Base-by-base conservation (phyloP, 2,329 filamentous ascomycete genomes). In the Colletotrichum godetiae region DNA sequence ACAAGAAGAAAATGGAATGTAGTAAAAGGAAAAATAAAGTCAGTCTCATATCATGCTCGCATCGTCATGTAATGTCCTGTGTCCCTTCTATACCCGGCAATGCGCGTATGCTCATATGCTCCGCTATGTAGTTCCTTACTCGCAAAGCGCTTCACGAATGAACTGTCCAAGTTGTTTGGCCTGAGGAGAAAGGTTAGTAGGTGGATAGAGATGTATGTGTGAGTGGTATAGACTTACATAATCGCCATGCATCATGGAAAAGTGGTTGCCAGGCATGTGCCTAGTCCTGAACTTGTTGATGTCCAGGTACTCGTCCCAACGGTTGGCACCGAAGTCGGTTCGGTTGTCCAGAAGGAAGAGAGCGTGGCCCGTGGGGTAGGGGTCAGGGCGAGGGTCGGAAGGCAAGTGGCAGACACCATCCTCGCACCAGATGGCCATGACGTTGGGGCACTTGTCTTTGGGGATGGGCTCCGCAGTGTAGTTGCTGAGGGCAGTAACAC, bases 331-430 rank as follows among this genome's bases (percentile, higher is more conserved):
- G 80, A 95, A 95, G 81, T 94, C 92, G 4, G 88, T 90, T 71
- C 93, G 87, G 85, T 94, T 93, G 81, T 94, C 91, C 5, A 95
- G 87, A 67, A 95, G 83, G 88, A 93, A 95, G 80, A 88, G 89
- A 78, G 88, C 92, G 82, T 87, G 92, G 77, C 85, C 88, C 60
- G 86, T 87, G 27, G 88, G 88, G 72, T 90, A 89, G 0, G 89
- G 88, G 77, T 91, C 87, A 0, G 92, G 92, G 56, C 90, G 87
- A 53, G 91, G 92, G 80, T 93, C 92, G 61, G 88, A 87, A 6
- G 91, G 90, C 68, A 89, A 84, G 75, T 92, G 89, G 84, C 92
- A 94, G 4, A 95, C 92, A 74, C 93, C 93, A 72, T 95, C 92
- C 75, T 91, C 89, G 78, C 92, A 93, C 91, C 92, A 95, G 76